Conservation (phyloP, 371 early-diverging fungal species). For the Mortierella sp. region DNA sequence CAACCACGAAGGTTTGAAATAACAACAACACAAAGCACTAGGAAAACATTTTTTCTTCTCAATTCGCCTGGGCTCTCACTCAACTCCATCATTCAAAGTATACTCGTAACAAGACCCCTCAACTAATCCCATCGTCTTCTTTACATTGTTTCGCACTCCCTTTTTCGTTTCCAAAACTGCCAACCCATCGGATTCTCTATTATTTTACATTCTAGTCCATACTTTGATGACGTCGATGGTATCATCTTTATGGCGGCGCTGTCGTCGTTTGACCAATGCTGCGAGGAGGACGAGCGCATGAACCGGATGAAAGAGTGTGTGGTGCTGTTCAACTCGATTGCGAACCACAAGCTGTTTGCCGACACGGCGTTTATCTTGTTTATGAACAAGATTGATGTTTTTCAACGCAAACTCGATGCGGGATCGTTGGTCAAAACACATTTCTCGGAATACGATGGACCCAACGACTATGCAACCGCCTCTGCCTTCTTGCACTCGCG, state of each 20-base stretch:
- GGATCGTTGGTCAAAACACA: conserved; percentile 28
- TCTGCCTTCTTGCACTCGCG: conserved; percentile 67
- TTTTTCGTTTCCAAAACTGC: not conserved
- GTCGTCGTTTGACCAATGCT: conserved; percentile 67
- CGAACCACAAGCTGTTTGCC: conserved; percentile 66
- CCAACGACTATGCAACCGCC: conserved; percentile 66
- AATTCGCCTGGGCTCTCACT: conserved; percentile 5
- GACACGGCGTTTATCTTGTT: conserved; percentile 75
- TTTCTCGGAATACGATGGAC: conserved; percentile 60
- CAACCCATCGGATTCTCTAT: not conserved
- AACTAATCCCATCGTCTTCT: not conserved
- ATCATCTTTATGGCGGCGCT: conserved; percentile 73
- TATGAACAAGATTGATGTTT: conserved; percentile 81
- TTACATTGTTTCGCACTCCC: not conserved
- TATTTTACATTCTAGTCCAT: conserved; percentile 61
- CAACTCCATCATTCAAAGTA: not conserved
- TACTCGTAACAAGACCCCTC: not conserved
- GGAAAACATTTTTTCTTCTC: conserved; percentile 5
- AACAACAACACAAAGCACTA: not conserved
- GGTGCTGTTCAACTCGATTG: conserved; percentile 72
- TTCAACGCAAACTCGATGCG: conserved; percentile 61
- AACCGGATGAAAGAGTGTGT: conserved; percentile 72
- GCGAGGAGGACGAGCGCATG: conserved; percentile 67
- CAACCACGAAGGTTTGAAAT: not conserved
- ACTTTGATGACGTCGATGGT: conserved; percentile 76